Base-by-base conservation (phyloP, 2,329 filamentous ascomycete species). In the Nothophoma quercina region DNA sequence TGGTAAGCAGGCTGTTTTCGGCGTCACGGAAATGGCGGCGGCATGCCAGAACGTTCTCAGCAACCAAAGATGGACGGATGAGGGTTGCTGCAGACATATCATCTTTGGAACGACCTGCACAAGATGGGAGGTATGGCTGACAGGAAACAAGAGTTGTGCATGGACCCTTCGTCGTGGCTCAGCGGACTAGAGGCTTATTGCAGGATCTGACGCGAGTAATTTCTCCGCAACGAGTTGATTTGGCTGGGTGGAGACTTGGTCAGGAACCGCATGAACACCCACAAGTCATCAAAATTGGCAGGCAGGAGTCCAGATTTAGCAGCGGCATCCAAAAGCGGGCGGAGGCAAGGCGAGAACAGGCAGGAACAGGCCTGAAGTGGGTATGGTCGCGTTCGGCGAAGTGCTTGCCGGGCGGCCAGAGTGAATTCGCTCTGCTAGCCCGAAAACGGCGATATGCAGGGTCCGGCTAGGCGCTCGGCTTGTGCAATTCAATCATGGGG, bases 141-240 rank as follows among this genome's bases (percentile, higher is more conserved):
- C 3, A 28, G 15, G 22, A 12, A n/a, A 18, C 6, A 23, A 40
- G 28, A 38, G 41, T 45, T 41, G 32, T 30, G 41, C 41, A 16
- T 42, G 49, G 42, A 42, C 49, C 49, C 38, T 53, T 39, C 21
- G 43, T 47, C 42, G 50, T 42, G 41, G 46, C 28, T 33, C 36
- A 53, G 43, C 44, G 36, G 26, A 40, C 44, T 50, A 55, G 30
- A 41, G 39, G 32, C 21, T 51, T 35, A 58, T 51, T 53, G 51
- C 51, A 55, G 51, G 41, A 54, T 45, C 48, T 55, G 19, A 35
- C 25, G 55, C 58, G 55, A 45, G 51, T 36, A 53, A 44, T 54
- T 40, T 56, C 45, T 56, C 52, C 47, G 52, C 35, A 40, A 47
- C 48, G 18, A 22, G 30, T 28, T 35, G 30, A 52, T 54, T 36